Conservation (phyloP, 352 stramenopile species). For the Pythium vanterpoolii region DNA sequence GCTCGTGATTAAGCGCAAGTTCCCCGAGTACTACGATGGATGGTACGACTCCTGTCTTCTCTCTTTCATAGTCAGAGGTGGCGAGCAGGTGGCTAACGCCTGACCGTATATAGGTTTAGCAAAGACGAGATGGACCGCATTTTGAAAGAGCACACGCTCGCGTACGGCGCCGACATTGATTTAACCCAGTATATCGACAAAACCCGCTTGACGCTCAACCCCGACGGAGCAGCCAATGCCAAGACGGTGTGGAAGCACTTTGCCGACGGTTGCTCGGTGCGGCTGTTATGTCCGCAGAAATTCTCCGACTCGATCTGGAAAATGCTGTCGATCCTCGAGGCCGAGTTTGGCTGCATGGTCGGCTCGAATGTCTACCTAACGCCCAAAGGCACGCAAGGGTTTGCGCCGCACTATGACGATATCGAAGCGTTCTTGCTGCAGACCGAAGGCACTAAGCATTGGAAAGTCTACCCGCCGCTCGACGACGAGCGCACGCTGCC, state of each 20-base stretch:
- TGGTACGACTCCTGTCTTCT: conserved; percentile 52
- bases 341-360: conserved; percentile 93
- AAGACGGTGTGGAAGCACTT: conserved; percentile 83
- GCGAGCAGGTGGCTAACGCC: no score
- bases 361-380: conserved; percentile 95
- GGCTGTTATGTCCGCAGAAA: conserved; percentile 93
- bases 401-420: conserved; percentile 97
- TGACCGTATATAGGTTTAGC: conserved; percentile 50
- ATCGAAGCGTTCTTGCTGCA: conserved; percentile 96
- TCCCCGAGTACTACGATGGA: conserved; percentile 67
- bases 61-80: no score
- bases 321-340: conserved; percentile 92
- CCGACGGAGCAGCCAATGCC: conserved; percentile 41
- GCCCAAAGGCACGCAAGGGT: conserved; percentile 90
- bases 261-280: conserved; percentile 86
- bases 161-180: conserved; percentile 82
- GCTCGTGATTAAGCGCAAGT: conserved; percentile 79
- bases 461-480: conserved; percentile 86
- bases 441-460: conserved; percentile 91
- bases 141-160: conserved; percentile 68
- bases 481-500: conserved; percentile 55
- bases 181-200: conserved; percentile 88
- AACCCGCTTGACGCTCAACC: conserved; percentile 68
- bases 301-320: conserved; percentile 85
- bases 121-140: conserved; percentile 71